A percentile compares a stretch with the other conserved stretches of the same genome.
phyloP scores from a whole-genome alignment of 2,329 filamentous ascomycete genomes.

The Phyllosticta citribraziliensis region DNA sequence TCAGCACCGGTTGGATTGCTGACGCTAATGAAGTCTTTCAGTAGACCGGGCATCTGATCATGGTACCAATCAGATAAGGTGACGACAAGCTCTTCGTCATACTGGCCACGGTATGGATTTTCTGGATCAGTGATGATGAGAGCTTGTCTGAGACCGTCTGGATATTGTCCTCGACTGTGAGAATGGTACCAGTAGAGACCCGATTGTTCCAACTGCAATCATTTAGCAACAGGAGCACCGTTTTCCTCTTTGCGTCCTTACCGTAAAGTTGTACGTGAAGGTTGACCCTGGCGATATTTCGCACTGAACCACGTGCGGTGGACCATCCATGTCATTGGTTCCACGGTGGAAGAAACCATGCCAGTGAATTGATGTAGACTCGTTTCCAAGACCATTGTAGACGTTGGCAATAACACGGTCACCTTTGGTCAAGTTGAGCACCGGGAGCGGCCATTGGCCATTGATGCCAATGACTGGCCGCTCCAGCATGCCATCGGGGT shows the following conservation, averaged over 20 bases:
- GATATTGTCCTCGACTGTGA: conserved; percentile 57
- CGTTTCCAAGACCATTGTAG: conserved; percentile 51
- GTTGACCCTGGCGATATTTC: conserved; percentile 52
- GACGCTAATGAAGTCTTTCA: conserved; percentile 36
- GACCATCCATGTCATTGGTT: conserved; percentile 61
- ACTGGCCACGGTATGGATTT: conserved; percentile 17
- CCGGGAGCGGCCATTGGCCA: conserved; percentile 61
- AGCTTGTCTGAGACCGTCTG: conserved; percentile 57
- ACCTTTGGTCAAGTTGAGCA: conserved; percentile 49
- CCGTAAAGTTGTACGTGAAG: conserved; percentile 64
- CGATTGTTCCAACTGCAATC: conserved; percentile 18
- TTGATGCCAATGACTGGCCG: conserved; percentile 67
- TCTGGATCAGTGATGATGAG: conserved; percentile 54
- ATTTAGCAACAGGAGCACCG: no score
- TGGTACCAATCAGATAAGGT: conserved; percentile 64
- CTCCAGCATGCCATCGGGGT: conserved; percentile 54
- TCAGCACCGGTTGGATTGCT: conserved; percentile 41
- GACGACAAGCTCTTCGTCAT: conserved; percentile 54
- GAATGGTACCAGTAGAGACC: conserved; percentile 77
- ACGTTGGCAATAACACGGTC: conserved; percentile 50
- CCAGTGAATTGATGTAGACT: conserved; percentile 56
- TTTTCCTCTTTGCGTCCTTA: no score
- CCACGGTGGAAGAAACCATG: conserved; percentile 64
- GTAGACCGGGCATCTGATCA: conserved; percentile 40
- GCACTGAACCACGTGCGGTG: conserved; percentile 56